Evolutionary conservation across 2,329 filamentous ascomycete species (phyloP), one percentile per base, ranked within the genome.

Genomic region (Hypoxylon sp.): DNA sequence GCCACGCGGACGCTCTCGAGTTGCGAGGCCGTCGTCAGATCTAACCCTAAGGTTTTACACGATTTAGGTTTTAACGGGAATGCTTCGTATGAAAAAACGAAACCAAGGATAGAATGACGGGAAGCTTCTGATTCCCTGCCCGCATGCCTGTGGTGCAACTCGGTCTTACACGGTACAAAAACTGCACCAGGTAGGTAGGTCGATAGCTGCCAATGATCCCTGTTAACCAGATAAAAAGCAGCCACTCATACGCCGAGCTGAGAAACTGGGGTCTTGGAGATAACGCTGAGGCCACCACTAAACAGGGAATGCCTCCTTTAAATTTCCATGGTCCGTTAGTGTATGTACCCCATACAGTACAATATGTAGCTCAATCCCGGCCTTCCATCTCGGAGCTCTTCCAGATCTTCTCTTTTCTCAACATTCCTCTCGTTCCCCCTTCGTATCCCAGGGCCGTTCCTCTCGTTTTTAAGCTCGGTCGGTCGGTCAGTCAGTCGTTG

Each of bases 361-460:
- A 65, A 63, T 52, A 65, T 63, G 65, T 61, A 70, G 57, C 26
- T 51, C 19, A 53, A 60, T 50, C 68, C 68, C 58, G 61, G 56
- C 57, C 31, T 57, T 44, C 24, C 48, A 63, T 67, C 65, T 60
- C 53, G 47, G 47, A 56, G 37, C 56, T 68, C 48, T 58, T 29
- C 39, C 58, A 68, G 57, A 52, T 46, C 58, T 65, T 65, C 58
- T 60, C 47, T 57, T 63, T 48, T 64, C 60, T 61, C 57, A 61
- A 70, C 68, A 70, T 70, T 70, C 68, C 68, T 66, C 62, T 70
- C 62, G 68, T 70, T 70, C 31, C 65, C 65, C 68, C 62, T 68
- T 68, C 65, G 65, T 68, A 68, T 68, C 68, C 62, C 47, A 58
- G 68, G 58, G 59, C 46, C 62, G 54, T 66, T 56, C 37, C 68